Evolutionary conservation across 192 early-diverging fungal genomes (phyloP).

Genomic region (Coemansia sp.): DNA sequence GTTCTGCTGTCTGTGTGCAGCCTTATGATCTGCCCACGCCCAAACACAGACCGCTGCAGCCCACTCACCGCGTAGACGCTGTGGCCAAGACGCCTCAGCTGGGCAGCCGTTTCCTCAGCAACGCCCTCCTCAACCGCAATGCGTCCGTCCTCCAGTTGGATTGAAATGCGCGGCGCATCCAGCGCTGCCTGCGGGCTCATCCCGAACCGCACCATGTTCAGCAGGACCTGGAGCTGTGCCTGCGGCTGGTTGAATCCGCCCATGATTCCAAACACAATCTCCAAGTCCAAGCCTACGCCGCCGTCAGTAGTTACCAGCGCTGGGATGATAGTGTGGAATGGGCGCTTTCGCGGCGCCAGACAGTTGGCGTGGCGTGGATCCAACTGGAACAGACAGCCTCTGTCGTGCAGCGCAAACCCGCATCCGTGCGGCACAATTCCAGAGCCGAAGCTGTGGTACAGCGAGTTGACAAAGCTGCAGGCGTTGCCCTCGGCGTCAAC

Average conservation of each 20-base stretch:
- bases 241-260: slow-evolving; percentile 84
- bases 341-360: slow-evolving; percentile 67
- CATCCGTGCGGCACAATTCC: slow-evolving; percentile 56
- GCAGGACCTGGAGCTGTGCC: slow-evolving; percentile 78
- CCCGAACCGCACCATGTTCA: slow-evolving; percentile 63
- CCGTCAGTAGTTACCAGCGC: slow-evolving; percentile 58
- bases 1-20: slow-evolving; percentile 30
- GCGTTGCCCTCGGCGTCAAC: slow-evolving; percentile 79
- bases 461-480: slow-evolving; percentile 75
- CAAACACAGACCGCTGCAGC: slow-evolving; percentile 60
- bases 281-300: slow-evolving; percentile 7
- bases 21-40: slow-evolving; percentile 74
- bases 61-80: slow-evolving; percentile 49
- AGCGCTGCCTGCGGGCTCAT: slow-evolving; percentile 66
- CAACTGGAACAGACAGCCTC: slow-evolving; percentile 68
- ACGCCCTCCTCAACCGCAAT: slow-evolving; percentile 72
- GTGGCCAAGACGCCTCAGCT: slow-evolving; percentile 64
- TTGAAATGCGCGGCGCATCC: slow-evolving; percentile 69
- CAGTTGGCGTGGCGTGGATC: slow-evolving; percentile 64
- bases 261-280: slow-evolving; percentile 57
- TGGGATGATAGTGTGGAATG: slow-evolving; percentile 82
- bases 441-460: slow-evolving; percentile 56
- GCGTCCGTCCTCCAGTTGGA: slow-evolving; percentile 32
- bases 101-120: slow-evolving; percentile 29
- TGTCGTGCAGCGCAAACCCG: slow-evolving; percentile 70